Base-by-base conservation (phyloP, 805 yeast genomes). In the Metschnikowia henanensis region DNA sequence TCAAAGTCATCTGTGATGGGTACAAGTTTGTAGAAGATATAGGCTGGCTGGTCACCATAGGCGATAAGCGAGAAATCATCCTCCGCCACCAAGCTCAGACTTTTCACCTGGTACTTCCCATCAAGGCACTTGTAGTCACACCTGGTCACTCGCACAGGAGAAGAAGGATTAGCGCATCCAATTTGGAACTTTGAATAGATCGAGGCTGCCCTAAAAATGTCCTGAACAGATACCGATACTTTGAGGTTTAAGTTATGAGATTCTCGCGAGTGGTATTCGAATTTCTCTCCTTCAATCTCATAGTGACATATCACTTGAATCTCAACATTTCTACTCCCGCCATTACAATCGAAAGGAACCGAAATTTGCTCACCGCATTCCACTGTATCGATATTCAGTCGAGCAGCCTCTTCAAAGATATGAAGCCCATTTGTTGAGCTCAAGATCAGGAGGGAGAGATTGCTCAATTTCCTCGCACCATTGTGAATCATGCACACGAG, bases 171-270 rank as follows among this genome's bases (percentile, higher is more conserved):
- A 0, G 83, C 69, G 4, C 90, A 74, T 16, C 87, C 84, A 35
- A 87, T 72, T 12, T 84, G 78, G 57, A 85, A 88, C 52, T 81
- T 84, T 5, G 89, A 80, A 50, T 77, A 83, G 1, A 87, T 64
- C 22, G 70, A 64, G 15, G 75, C 60, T 3, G 76, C 60, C 50
- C 80, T 77, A 67, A 86, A 87, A 9, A 83, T 80, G 59, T 88
- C 96, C 55, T 86, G 92, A 2, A 87, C 95, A 2, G 88, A 81
- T 1, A 87, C 94, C 0, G 89, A 83, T 6, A 87, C 65, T 5
- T 77, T 70, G 30, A 87, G 66, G 1, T 77, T 62, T 5, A 81
- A 76, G 46, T 84, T 83, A 5, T 84, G 57, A 30, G 64, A 66
- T 5, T 64, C 56, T 16, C 57, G 58, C 9, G 67, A 39, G 29